phyloP scores from a whole-genome alignment of 2,329 filamentous ascomycete species.

The Aspergillus novoparasiticus region DNA sequence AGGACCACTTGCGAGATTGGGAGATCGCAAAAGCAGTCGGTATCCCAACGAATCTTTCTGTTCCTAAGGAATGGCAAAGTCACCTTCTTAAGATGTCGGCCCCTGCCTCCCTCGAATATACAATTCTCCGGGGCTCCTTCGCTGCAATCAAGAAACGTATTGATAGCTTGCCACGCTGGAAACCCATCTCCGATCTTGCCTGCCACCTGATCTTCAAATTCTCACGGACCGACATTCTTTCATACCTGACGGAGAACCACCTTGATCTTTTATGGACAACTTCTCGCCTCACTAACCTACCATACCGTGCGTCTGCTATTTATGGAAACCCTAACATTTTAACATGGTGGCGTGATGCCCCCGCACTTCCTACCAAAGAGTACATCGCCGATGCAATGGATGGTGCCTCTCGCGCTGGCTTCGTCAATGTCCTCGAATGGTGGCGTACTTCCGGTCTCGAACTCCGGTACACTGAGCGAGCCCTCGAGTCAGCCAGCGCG shows the following conservation, averaged over 20 bases:
- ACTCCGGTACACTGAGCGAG: slow-evolving; percentile 81
- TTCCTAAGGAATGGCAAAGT: slow-evolving; percentile 72
- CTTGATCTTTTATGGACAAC: slow-evolving; percentile 82
- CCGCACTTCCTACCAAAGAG: slow-evolving; percentile 80
- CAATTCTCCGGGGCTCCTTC: slow-evolving; percentile 73
- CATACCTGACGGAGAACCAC: slow-evolving; percentile 67
- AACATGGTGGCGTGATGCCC: slow-evolving; percentile 86
- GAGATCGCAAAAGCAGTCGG: slow-evolving; percentile 80
- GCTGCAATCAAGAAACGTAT: slow-evolving; percentile 74
- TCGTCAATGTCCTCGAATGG: slow-evolving; percentile 84
- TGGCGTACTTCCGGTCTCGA: slow-evolving; percentile 82
- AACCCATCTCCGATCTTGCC: slow-evolving; percentile 75
- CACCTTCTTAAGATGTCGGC: slow-evolving; percentile 66
- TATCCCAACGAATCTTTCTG: slow-evolving; percentile 75
- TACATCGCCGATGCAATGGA: slow-evolving; percentile 86
- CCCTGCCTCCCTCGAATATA: slow-evolving; percentile 79
- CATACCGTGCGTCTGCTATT: slow-evolving; percentile 83
- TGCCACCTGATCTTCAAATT: slow-evolving; percentile 93
- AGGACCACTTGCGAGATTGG: slow-evolving; percentile 80
- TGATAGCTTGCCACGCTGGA: slow-evolving; percentile 66
- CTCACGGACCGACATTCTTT: slow-evolving; percentile 75
- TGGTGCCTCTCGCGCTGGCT: slow-evolving; percentile 81
- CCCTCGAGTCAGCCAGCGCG: slow-evolving; percentile 83
- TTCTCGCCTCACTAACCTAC: slow-evolving; percentile 77
- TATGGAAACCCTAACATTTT: slow-evolving; percentile 83